Conservation (phyloP, 2,329 filamentous ascomycete species). For the Malbranchea zuffiana region DNA sequence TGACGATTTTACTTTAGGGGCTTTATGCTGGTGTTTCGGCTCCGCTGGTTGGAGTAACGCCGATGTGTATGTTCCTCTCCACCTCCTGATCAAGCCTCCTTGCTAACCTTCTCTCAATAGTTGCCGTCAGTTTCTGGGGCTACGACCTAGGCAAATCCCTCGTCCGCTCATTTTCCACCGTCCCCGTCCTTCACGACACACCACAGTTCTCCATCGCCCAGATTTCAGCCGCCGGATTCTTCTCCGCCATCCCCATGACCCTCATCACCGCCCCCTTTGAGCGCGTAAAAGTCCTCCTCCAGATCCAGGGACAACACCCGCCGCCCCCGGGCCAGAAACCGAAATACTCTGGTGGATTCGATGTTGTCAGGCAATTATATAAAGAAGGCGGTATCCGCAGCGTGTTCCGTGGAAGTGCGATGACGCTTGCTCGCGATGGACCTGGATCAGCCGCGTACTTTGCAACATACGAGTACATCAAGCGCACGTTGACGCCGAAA, state of each 20-base stretch:
- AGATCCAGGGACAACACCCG: slow-evolving; percentile 86
- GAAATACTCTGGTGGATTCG: slow-evolving; percentile 73
- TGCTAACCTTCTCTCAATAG: slow-evolving; percentile 25
- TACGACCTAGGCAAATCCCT: slow-evolving; percentile 93
- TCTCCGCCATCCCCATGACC: slow-evolving; percentile 96
- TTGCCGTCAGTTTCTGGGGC: slow-evolving; percentile 63
- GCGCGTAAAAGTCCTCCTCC: slow-evolving; percentile 95
- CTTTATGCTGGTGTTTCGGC: slow-evolving; percentile 96
- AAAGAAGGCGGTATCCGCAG: slow-evolving; percentile 77
- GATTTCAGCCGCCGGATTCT: slow-evolving; percentile 86
- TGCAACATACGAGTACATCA: slow-evolving; percentile 92
- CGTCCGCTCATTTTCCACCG: slow-evolving; percentile 57
- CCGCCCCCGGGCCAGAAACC: slow-evolving; percentile 84
- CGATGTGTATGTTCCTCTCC: slow-evolving; percentile 70
- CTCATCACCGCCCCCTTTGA: slow-evolving; percentile 98
- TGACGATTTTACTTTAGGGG: slow-evolving; percentile 43
- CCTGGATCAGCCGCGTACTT: slow-evolving; percentile 94
- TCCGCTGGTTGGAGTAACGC: slow-evolving; percentile 87
- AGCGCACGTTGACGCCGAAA: slow-evolving; percentile 72
- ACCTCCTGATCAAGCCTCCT: slow-evolving; percentile 1
- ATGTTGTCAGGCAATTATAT: slow-evolving; percentile 91
- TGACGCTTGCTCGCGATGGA: slow-evolving; percentile 87
- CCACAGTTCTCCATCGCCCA: slow-evolving; percentile 70
- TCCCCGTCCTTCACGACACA: slow-evolving; percentile 48
- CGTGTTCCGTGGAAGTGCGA: slow-evolving; percentile 81